Percentiles rank a stretch among this genome's conserved stretches.
These are phyloP conservation scores for Fusarium sp. DNA, from an alignment of 2,329 filamentous ascomycete genomes.

Conservation along the genomic window DNA sequence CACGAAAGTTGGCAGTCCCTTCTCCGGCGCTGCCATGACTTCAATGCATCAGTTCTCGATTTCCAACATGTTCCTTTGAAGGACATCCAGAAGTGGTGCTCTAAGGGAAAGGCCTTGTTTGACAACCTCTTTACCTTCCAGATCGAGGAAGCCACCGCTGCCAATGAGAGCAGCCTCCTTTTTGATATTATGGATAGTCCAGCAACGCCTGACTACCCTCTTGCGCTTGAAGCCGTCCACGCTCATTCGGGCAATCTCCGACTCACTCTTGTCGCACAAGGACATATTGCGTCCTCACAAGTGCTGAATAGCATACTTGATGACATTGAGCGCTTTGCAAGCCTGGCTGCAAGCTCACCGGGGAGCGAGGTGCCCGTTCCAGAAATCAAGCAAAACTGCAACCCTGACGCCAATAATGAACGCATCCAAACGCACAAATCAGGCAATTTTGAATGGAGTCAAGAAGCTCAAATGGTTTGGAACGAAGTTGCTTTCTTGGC, in stretches of 20 bases:
- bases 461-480: slow-evolving; percentile 62
- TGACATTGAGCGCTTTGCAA: slow-evolving; percentile 46
- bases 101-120: slow-evolving; percentile 71
- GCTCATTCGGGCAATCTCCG: slow-evolving; percentile 57
- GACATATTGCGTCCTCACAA: slow-evolving; percentile 45
- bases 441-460: slow-evolving; percentile 67
- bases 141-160: slow-evolving; percentile 50
- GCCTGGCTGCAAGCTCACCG: slow-evolving; percentile 10
- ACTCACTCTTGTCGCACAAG: slow-evolving; percentile 69
- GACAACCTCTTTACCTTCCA: slow-evolving; percentile 88
- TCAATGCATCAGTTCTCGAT: slow-evolving; percentile 72
- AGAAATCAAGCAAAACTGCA: neutral
- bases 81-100: slow-evolving; percentile 82
- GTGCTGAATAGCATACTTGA: slow-evolving; percentile 49
- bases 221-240: slow-evolving; percentile 79
- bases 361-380: slow-evolving; percentile 14
- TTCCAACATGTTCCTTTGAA: slow-evolving; percentile 80
- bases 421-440: slow-evolving; percentile 47
- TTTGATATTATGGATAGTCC: slow-evolving; percentile 66
- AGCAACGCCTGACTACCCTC: slow-evolving; percentile 72
- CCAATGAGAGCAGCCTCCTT: slow-evolving; percentile 46
- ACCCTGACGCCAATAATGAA: neutral
- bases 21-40: slow-evolving; percentile 73
- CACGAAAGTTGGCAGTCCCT: slow-evolving; percentile 67
- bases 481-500: slow-evolving; percentile 72